Evolutionary conservation across 2,329 filamentous ascomycete genomes (phyloP).

Genomic region (Nannizzia gypsea): DNA sequence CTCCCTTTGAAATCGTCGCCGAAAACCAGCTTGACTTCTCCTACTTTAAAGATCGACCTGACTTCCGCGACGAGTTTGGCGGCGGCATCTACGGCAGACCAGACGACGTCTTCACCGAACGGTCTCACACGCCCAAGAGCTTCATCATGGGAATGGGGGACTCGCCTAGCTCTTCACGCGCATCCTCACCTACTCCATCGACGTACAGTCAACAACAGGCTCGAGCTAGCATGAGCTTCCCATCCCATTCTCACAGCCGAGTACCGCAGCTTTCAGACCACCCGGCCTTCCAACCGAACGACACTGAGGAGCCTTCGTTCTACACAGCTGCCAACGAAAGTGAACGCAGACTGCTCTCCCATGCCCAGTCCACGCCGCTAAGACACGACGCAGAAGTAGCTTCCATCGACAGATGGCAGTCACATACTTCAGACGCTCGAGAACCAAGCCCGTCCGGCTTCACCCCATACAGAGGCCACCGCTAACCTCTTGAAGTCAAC

Average conservation of each 20-base stretch:
- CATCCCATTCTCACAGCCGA: conserved; percentile 15
- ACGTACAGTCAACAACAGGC: neutral
- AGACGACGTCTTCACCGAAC: conserved; percentile 35
- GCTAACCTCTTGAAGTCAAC: no score
- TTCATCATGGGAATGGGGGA: conserved; percentile 23
- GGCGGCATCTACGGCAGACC: conserved; percentile 47
- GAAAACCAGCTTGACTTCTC: conserved; percentile 80
- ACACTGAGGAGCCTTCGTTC: conserved; percentile 17
- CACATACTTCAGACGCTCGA: conserved; percentile 12
- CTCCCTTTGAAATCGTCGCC: conserved; percentile 80
- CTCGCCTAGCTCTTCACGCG: conserved; percentile 30
- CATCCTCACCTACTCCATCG: conserved; percentile 32
- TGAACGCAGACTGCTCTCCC: conserved; percentile 27
- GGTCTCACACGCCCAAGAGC: conserved; percentile 33
- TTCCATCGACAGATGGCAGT: conserved; percentile 26
- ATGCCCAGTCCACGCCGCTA: conserved; percentile 20
- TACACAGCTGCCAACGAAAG: conserved; percentile 31
- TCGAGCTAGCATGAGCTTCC: conserved; percentile 11
- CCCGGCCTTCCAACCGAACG: conserved; percentile 28
- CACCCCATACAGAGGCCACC: conserved; percentile 12
- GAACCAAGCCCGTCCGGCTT: conserved; percentile 12
- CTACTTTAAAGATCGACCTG: conserved; percentile 79
- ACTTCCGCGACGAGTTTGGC: conserved; percentile 80
- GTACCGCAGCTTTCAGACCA: conserved; percentile 21
- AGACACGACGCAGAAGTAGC: conserved; percentile 12